phyloP scores from a whole-genome alignment of 164 flowering plant species.

The Magnolia officinalis region DNA sequence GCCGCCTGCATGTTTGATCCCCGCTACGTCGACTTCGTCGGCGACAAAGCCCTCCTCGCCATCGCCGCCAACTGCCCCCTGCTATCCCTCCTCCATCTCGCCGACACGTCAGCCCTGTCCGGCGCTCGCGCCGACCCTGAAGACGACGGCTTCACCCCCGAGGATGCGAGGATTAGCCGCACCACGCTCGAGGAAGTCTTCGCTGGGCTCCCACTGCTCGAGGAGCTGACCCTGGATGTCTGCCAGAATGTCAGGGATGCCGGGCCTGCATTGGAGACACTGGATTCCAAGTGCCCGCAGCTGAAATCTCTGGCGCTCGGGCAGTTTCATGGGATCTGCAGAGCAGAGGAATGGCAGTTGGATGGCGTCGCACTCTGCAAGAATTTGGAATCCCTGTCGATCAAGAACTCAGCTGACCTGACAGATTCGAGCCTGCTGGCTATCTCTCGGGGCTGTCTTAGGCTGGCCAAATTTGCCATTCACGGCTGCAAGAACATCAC shows the following conservation, averaged over 20 bases:
- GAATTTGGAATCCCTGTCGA: slow-evolving; percentile 51
- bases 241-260: slow-evolving; percentile 64
- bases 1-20: slow-evolving; percentile 76
- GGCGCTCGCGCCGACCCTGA: slow-evolving; percentile 34
- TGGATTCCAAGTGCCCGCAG: slow-evolving; percentile 49
- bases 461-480: slow-evolving; percentile 55
- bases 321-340: slow-evolving; percentile 68
- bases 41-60: slow-evolving; percentile 54
- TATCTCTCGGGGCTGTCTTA: slow-evolving; percentile 68
- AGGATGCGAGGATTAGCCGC: slow-evolving; percentile 53
- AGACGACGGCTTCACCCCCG: slow-evolving; percentile 36
- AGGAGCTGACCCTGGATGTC: slow-evolving; percentile 67
- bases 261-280: slow-evolving; percentile 52
- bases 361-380: slow-evolving; percentile 77
- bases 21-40: slow-evolving; percentile 65
- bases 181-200: slow-evolving; percentile 48
- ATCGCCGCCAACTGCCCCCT: slow-evolving; percentile 52
- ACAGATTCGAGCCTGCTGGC: slow-evolving; percentile 64
- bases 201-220: slow-evolving; percentile 44
- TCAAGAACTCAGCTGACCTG: slow-evolving; percentile 65
- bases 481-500: slow-evolving; percentile 74
- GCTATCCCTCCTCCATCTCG: slow-evolving; percentile 55
- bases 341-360: slow-evolving; percentile 47
- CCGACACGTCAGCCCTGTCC: slow-evolving; percentile 45
- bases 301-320: slow-evolving; percentile 66